phyloP scores from a whole-genome alignment of 1,139 yeast species.

The Suhomyces ambrosiae region DNA sequence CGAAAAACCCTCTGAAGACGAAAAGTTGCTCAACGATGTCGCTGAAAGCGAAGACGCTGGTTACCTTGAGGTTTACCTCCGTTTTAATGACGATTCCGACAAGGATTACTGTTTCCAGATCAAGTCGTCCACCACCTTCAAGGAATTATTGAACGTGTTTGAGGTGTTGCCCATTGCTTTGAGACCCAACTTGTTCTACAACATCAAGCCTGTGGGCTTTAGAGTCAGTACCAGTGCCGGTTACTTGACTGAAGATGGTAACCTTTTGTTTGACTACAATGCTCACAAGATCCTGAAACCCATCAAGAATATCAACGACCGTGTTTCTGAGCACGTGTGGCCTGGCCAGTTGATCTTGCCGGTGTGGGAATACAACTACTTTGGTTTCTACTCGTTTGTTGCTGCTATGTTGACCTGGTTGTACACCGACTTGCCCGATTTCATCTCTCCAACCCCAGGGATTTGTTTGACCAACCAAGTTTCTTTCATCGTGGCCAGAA shows the following conservation, averaged over 20 bases:
- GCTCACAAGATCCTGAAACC: slow-evolving; percentile 50
- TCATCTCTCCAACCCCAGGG: slow-evolving; percentile 90
- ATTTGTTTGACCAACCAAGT: slow-evolving; percentile 73
- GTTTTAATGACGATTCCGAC: slow-evolving; percentile 82
- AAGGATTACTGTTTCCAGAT: slow-evolving; percentile 90
- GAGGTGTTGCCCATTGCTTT: slow-evolving; percentile 68
- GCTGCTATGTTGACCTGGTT: slow-evolving; percentile 67
- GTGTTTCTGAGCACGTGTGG: slow-evolving; percentile 65
- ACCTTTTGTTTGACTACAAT: slow-evolving; percentile 64
- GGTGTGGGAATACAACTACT: slow-evolving; percentile 63
- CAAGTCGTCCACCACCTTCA: slow-evolving; percentile 56
- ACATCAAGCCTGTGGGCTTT: slow-evolving; percentile 64
- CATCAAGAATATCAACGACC: slow-evolving; percentile 46
- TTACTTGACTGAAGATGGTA: slow-evolving; percentile 79
- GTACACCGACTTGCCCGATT: slow-evolving; percentile 90
- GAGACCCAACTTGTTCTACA: slow-evolving; percentile 77
- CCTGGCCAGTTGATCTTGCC: slow-evolving; percentile 92
- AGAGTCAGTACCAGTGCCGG: slow-evolving; percentile 79
- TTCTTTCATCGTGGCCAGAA: slow-evolving; percentile 36
- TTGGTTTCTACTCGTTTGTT: slow-evolving; percentile 49
- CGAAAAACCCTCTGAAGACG: slow-evolving; percentile 8
- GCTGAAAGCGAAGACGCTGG: slow-evolving; percentile 49
- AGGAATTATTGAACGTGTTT: slow-evolving; percentile 63
- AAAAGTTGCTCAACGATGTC: slow-evolving; percentile 60
- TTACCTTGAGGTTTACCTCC: slow-evolving; percentile 67